Evolutionary conservation across 352 stramenopile genomes (phyloP).

Genomic region (Pythium rhizo-oryzae): DNA sequence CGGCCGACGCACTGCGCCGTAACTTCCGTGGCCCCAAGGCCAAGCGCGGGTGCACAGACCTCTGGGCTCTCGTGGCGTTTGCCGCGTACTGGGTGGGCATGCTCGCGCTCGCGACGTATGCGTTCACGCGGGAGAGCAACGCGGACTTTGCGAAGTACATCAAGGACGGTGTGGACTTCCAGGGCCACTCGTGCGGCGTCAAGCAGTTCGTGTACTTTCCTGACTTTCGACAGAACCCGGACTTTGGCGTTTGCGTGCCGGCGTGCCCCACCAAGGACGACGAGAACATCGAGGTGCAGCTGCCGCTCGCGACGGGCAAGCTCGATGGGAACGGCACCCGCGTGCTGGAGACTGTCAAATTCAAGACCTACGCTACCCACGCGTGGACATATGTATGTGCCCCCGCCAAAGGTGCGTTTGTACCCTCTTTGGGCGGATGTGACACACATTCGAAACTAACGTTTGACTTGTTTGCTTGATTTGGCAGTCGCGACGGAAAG

Average conservation of each 20-base stretch:
- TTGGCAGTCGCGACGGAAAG: constrained; percentile 47
- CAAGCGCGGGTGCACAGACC: constrained; percentile 60
- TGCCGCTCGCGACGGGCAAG: constrained; percentile 49
- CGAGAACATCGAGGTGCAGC: constrained; percentile 44
- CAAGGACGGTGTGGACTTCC: constrained; percentile 78
- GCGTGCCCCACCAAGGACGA: constrained; percentile 47
- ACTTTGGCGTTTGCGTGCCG: constrained; percentile 82
- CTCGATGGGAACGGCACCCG: constrained; percentile 36
- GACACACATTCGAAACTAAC: too few species aligned
- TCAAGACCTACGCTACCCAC: constrained; percentile 71
- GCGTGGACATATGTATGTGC: constrained; percentile 70
- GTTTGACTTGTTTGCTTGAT: too few species aligned
- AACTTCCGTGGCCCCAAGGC: constrained; percentile 46
- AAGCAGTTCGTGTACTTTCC: constrained; percentile 76
- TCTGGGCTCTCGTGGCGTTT: constrained; percentile 57
- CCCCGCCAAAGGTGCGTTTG: constrained; percentile 48
- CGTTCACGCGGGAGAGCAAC: constrained; percentile 71
- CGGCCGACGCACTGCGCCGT: constrained; percentile 38
- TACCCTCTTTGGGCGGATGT: neutral
- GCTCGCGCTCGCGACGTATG: constrained; percentile 64
- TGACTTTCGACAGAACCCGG: constrained; percentile 60
- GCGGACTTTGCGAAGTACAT: constrained; percentile 76
- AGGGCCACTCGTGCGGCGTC: constrained; percentile 54
- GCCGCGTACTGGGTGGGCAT: constrained; percentile 78
- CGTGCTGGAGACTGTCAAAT: constrained; percentile 44